These are phyloP conservation scores for Blastobotrys mokoenaii DNA, from an alignment of 805 yeast genomes.

Conservation along the genomic window DNA sequence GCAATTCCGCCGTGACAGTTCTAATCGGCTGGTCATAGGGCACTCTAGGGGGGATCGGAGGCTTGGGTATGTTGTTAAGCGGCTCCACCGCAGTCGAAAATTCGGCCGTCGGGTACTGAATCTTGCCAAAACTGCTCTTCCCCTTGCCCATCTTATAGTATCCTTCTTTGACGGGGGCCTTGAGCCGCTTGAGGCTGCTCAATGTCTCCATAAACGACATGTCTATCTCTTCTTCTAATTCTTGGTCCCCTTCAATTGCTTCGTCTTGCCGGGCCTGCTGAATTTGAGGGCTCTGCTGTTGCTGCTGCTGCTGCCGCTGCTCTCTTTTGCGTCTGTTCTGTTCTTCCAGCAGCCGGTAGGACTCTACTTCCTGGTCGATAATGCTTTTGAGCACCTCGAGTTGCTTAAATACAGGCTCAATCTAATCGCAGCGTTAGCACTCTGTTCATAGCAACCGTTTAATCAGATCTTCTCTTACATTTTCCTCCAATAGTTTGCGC, in stretches of 20 bases:
- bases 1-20: not conserved
- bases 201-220: conserved; percentile 10
- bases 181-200: conserved; percentile 8
- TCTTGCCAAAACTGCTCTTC: not conserved
- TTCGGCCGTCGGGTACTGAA: conserved; percentile 1
- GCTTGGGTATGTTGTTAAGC: not conserved
- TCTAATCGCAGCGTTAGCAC: conserved; percentile 15
- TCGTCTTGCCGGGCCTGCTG: not conserved
- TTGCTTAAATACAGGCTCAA: conserved; percentile 20
- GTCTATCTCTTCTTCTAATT: conserved; percentile 4
- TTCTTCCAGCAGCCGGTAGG: conserved; percentile 2
- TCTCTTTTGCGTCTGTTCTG: not conserved
- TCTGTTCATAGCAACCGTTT: conserved; percentile 6
- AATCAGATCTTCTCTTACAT: conserved; percentile 7
- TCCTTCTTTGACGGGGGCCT: not conserved
- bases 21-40: not conserved
- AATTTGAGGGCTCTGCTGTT: not conserved
- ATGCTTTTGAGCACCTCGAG: conserved; percentile 21
- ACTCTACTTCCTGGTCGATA: conserved; percentile 15
- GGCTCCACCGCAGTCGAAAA: not conserved
- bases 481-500: not conserved
- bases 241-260: not conserved
- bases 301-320: not conserved
- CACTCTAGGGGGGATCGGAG: not conserved
- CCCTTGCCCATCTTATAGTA: too few relatives aligned